phyloP scores from a whole-genome alignment of 2,329 filamentous ascomycete genomes.

The Claviceps digitariae region DNA sequence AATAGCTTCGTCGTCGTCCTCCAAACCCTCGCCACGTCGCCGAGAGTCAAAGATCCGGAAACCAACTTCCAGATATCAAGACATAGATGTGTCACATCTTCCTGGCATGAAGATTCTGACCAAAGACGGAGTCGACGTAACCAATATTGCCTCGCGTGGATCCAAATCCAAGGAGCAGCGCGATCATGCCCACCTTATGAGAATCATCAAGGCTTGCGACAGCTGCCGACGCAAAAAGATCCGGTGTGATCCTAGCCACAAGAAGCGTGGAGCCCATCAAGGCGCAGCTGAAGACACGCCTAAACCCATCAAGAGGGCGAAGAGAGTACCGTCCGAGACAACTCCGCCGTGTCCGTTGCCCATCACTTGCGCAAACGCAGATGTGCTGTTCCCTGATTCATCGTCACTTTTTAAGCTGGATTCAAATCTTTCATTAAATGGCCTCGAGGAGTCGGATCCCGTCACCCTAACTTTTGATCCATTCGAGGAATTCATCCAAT shows the following conservation, averaged over 20 bases:
- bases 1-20: slow-evolving; percentile 18
- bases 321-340: slow-evolving; percentile 10
- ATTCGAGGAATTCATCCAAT: slow-evolving; percentile 35
- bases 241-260: slow-evolving; percentile 47
- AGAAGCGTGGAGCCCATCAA: slow-evolving; percentile 28
- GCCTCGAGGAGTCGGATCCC: slow-evolving; percentile 10
- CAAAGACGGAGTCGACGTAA: slow-evolving; percentile 48
- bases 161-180: slow-evolving; percentile 56
- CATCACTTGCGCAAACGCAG: not conserved
- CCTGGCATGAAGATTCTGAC: slow-evolving; percentile 57
- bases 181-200: slow-evolving; percentile 52
- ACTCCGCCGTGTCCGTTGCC: slow-evolving; percentile 8
- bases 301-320: slow-evolving; percentile 30
- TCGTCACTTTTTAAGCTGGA: slow-evolving; percentile 9
- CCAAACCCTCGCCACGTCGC: slow-evolving; percentile 14
- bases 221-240: slow-evolving; percentile 50
- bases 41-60: slow-evolving; percentile 14
- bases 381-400: not conserved
- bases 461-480: slow-evolving; percentile 13
- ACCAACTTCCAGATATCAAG: slow-evolving; percentile 15
- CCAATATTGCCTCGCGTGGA: slow-evolving; percentile 46
- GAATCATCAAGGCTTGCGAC: slow-evolving; percentile 55
- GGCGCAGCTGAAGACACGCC: slow-evolving; percentile 13
- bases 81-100: slow-evolving; percentile 35
- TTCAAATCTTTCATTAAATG: slow-evolving; percentile 11